Percentiles rank a stretch among this genome's conserved stretches.
These are phyloP conservation scores for Vishniacozyma victoriae DNA, from an alignment of 768 basidiomycete genomes.

Conservation along the genomic window DNA sequence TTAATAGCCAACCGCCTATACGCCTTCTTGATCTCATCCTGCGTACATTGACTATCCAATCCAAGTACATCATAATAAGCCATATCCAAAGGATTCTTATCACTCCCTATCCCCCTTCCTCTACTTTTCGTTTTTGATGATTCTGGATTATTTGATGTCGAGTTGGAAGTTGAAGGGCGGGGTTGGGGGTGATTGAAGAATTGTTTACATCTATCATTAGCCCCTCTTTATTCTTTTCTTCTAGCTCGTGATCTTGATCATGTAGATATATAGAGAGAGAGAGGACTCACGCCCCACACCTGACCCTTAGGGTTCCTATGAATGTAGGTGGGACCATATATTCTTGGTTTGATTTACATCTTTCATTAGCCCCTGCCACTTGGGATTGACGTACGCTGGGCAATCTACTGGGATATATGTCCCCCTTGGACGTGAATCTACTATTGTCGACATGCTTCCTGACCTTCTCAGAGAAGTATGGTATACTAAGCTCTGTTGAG, in stretches of 20 bases:
- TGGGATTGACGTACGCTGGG: slow-evolving; percentile 21
- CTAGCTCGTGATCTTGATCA: not conserved
- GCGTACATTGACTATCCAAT: slow-evolving; percentile 39
- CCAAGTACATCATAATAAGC: slow-evolving; percentile 46
- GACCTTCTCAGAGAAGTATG: no score
- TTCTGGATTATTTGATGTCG: not conserved
- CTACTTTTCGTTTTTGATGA: slow-evolving; percentile 3
- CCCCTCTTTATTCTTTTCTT: no score
- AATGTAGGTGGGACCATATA: slow-evolving; percentile 44
- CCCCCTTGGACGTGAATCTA: slow-evolving; percentile 43
- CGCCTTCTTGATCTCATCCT: slow-evolving; percentile 45
- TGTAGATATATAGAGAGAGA: not conserved
- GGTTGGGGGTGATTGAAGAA: slow-evolving; percentile 41
- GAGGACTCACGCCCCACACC: slow-evolving; percentile 36
- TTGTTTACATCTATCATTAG: slow-evolving; percentile 24
- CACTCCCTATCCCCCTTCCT: slow-evolving; percentile 34
- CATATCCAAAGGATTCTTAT: slow-evolving; percentile 43
- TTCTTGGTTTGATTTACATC: slow-evolving; percentile 36
- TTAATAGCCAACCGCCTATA: slow-evolving; percentile 46
- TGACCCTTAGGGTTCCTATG: slow-evolving; percentile 38
- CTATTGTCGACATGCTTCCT: slow-evolving; percentile 42
- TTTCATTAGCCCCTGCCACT: not conserved
- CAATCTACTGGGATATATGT: slow-evolving; percentile 39
- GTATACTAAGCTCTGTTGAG: no score
- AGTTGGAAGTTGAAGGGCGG: slow-evolving; percentile 7